A percentile compares a stretch with the other conserved stretches of the same genome.
Conservation (phyloP, 192 early-diverging fungal genomes). For the Rhizoclosmatium globosum region DNA sequence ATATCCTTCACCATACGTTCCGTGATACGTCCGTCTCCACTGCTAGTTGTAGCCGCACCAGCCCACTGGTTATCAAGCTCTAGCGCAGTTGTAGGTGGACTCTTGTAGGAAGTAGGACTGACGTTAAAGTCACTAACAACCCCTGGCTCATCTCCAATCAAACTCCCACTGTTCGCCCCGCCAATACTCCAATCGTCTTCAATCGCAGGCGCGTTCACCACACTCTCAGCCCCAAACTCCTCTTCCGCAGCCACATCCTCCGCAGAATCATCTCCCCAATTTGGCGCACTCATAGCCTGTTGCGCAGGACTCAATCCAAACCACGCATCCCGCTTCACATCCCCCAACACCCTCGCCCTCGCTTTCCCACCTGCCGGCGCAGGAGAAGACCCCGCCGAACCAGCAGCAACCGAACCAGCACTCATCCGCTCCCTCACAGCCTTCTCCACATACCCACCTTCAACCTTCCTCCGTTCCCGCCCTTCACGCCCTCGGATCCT, state of each 20-base stretch:
- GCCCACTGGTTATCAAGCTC: slow-evolving; percentile 35
- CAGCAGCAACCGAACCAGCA: neutral
- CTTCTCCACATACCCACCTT: neutral
- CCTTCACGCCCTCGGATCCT: slow-evolving; percentile 18
- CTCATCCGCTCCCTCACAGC: neutral
- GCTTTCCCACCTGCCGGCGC: neutral
- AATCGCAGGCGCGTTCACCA: neutral
- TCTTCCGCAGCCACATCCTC: neutral
- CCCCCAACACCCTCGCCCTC: neutral
- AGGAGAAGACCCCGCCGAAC: neutral
- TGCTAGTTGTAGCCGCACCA: neutral
- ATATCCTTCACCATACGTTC: slow-evolving; percentile 34
- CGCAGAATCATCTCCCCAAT: neutral
- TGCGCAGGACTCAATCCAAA: neutral
- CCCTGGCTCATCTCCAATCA: neutral
- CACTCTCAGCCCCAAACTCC: neutral
- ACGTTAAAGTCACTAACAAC: neutral
- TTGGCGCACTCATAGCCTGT: neutral
- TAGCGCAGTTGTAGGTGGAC: slow-evolving; percentile 5
- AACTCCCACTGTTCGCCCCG: neutral
- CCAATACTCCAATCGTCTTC: slow-evolving; percentile 3
- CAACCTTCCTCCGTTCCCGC: neutral
- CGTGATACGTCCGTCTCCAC: neutral
- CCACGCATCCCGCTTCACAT: neutral
- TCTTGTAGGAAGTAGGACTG: neutral